Evolutionary conservation across 345 rosid species (phyloP), one percentile per base, ranked within the genome.

Genomic region (Brassica carinata): DNA sequence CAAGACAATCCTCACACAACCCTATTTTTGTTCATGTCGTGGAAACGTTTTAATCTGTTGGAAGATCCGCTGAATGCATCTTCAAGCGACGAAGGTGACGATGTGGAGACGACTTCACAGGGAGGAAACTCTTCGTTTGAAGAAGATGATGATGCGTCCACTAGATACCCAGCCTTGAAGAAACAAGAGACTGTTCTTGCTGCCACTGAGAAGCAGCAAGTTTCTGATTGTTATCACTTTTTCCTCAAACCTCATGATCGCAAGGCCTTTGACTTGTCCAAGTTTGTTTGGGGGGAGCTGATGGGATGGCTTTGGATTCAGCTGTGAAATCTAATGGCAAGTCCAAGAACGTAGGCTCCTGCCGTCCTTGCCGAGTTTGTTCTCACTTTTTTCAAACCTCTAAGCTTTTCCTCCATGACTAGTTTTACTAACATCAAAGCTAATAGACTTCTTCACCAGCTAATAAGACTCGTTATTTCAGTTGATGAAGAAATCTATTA

Each of bases 231-330:
- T 67, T 82, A 80, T 64, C 84, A 72, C 53, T 23, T 79, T 87
- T 17, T 4, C 76, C 0, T 59, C 64, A 87, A 79, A 57, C 9
- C 83, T 13, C 89, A 87, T 63, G 92, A 87, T 14, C 33, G 57
- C 0, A 79, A 76, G 65, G 34, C 80, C 6, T 87, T 82, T 30
- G 74, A 69, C 2, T 68, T 89, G 17, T 86, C 89, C 0, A 81
- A 84, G 77, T 34, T 51, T 5, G 53, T 85, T 6, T 89, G n/a
- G 89, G 92, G 84, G 88, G 27, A 65, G 71, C 19, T 33, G 31
- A 68, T 43, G 75, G 81, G 62, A 62, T 11, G 15, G 48, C 40
- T 36, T 15, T 53, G 11, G 75, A 77, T 26, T 34, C 84, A 2
- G 55, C 62, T 68, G 9, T 73, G 61, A 82, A 82, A 43, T 59